phyloP scores from a whole-genome alignment of 352 stramenopile genomes.

The Phytopythium montanum region DNA sequence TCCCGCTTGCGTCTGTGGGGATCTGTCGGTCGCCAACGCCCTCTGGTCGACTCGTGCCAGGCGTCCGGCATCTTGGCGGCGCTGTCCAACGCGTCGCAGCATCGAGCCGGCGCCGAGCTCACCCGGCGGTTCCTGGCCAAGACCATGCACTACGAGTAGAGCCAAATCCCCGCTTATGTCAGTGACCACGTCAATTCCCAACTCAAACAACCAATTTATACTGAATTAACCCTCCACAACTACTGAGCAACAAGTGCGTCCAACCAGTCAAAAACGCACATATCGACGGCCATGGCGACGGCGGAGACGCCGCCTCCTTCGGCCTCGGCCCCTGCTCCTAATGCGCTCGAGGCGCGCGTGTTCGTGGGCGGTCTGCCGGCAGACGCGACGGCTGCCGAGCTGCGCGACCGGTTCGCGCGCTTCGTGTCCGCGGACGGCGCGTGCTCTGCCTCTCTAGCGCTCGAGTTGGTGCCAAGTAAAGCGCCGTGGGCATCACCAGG shows the following conservation, averaged over 20 bases:
- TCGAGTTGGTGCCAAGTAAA: conserved; percentile 42
- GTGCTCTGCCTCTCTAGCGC: conserved; percentile 18
- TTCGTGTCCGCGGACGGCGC: conserved; percentile 20
- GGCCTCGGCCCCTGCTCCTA: background rate
- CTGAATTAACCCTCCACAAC: too few relatives aligned
- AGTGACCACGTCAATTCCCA: too few relatives aligned
- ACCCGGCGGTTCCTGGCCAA: too few relatives aligned
- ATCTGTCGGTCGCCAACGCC: background rate
- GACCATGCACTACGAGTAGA: too few relatives aligned
- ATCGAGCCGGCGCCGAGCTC: conserved; percentile 4
- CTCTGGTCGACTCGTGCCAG: too few relatives aligned
- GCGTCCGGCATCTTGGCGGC: conserved; percentile 8
- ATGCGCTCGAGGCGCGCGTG: conserved; percentile 32
- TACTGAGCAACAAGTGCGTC: too few relatives aligned
- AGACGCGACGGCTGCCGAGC: conserved; percentile 42
- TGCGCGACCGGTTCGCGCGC: conserved; percentile 60
- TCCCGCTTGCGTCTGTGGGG: background rate
- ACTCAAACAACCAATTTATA: too few relatives aligned
- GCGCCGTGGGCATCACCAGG: conserved; percentile 9
- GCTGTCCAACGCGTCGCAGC: conserved; percentile 12
- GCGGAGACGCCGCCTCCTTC: background rate
- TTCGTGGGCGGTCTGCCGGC: conserved; percentile 59
- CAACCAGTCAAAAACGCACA: background rate
- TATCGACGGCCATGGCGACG: background rate
- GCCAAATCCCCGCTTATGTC: too few relatives aligned